Percentiles rank a stretch among this genome's conserved stretches.
phyloP scores from a whole-genome alignment of 2,329 filamentous ascomycete genomes.

The Fusarium foetens region DNA sequence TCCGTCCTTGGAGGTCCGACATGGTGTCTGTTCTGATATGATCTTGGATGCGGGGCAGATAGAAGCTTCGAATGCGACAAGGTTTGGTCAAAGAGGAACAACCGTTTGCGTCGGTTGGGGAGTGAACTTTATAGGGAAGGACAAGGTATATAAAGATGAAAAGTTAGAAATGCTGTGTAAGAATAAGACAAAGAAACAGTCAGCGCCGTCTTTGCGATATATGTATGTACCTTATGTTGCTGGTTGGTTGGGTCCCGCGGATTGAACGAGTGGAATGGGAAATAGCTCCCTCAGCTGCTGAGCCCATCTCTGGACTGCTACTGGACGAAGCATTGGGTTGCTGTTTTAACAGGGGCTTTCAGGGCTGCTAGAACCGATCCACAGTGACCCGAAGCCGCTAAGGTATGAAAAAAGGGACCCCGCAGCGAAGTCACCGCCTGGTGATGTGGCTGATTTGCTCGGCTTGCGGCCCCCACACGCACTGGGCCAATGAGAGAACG shows the following conservation, averaged over 20 bases:
- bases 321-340: conserved; percentile 16
- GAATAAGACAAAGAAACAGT: conserved; percentile 32
- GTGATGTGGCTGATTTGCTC: conserved; percentile 44
- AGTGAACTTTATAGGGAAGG: not conserved
- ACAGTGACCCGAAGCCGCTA: conserved; percentile 41
- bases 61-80: conserved; percentile 26
- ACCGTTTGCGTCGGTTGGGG: not conserved
- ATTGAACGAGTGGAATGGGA: conserved; percentile 31
- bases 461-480: conserved; percentile 28
- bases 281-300: conserved; percentile 34
- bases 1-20: conserved; percentile 67
- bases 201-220: conserved; percentile 40
- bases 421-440: conserved; percentile 41
- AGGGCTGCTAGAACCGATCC: conserved; percentile 39
- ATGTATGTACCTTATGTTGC: conserved; percentile 42
- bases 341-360: conserved; percentile 29
- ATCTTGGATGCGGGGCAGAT: conserved; percentile 25
- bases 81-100: not conserved
- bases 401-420: conserved; percentile 26
- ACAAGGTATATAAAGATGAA: not conserved
- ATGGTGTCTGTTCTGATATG: conserved; percentile 43
- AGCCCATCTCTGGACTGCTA: conserved; percentile 10
- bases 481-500: conserved; percentile 26
- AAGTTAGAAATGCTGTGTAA: conserved; percentile 12
- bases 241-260: conserved; percentile 35